These are phyloP conservation scores for Nicotiana otophora DNA, from an alignment of 257 asterid genomes.

Conservation along the genomic window DNA sequence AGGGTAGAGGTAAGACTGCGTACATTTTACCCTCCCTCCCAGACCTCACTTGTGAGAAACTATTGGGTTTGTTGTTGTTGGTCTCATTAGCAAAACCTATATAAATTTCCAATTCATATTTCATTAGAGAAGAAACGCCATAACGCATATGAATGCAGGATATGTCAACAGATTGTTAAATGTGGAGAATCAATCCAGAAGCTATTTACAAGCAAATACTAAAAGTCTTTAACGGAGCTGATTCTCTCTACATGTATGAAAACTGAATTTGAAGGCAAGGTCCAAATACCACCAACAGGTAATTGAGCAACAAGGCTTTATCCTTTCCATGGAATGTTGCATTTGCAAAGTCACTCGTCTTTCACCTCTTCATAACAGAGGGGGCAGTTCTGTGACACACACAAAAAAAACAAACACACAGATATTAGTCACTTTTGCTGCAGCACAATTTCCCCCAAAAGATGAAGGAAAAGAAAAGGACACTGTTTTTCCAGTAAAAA, in stretches of 20 bases:
- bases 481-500: neutral
- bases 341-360: slow-evolving; percentile 35
- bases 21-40: no score
- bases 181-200: neutral
- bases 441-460: neutral
- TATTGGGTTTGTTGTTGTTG: no score
- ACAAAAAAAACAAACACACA: neutral
- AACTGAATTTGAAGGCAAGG: neutral
- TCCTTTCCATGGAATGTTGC: neutral
- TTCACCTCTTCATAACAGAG: slow-evolving; percentile 70
- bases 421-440: neutral
- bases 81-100: neutral
- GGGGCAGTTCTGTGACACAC: slow-evolving; percentile 67
- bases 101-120: neutral
- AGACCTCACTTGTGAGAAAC: no score
- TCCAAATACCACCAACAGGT: neutral
- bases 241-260: neutral
- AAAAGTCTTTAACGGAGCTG: neutral
- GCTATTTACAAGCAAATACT: slow-evolving; percentile 12
- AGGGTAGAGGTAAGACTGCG: no score
- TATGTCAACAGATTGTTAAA: neutral
- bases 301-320: neutral
- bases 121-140: neutral
- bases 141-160: neutral
- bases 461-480: neutral